Evolutionary conservation across 2,329 filamentous ascomycete genomes (phyloP).

Genomic region (Fusarium tupiense): DNA sequence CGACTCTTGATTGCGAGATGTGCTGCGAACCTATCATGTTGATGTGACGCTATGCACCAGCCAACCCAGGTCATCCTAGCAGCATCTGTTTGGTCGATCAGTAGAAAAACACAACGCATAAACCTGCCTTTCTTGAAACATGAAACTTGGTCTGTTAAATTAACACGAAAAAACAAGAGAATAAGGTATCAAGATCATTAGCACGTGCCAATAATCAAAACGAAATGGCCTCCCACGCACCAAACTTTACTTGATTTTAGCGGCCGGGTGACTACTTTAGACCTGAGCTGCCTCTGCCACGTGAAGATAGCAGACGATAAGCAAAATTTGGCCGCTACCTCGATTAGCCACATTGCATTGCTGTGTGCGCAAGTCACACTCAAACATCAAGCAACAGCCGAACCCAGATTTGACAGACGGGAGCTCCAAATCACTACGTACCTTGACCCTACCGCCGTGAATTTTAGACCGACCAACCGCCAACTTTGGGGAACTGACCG

Average conservation of each 20-base stretch:
- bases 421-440: conserved; percentile 25
- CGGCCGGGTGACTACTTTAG: neutral
- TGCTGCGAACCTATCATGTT: conserved; percentile 32
- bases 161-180: neutral
- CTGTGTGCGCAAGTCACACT: conserved; percentile 38
- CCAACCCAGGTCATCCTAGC: conserved; percentile 3
- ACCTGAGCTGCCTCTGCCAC: conserved; percentile 18
- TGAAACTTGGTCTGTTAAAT: conserved; percentile 20
- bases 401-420: neutral
- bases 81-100: conserved; percentile 19
- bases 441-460: conserved; percentile 9
- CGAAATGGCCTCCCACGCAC: conserved; percentile 16
- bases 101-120: conserved; percentile 1
- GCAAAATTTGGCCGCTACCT: conserved; percentile 41
- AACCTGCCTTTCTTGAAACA: conserved; percentile 9
- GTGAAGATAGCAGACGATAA: conserved; percentile 45
- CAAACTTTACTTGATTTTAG: conserved; percentile 26
- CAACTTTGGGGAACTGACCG: conserved; percentile 20
- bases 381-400: conserved; percentile 34
- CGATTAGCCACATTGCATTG: conserved; percentile 44
- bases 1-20: conserved; percentile 25
- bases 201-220: conserved; percentile 32
- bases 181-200: neutral
- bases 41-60: conserved; percentile 35
- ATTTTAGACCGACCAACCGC: conserved; percentile 17